These are phyloP conservation scores for Dictyostelium discoideum DNA, from an alignment of 78 protist genomes.

Conservation along the genomic window dicty_2.7 NC_007091.3:450001-450500, in stretches of 20 bases:
- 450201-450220: background rate
- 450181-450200: background rate
- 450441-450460: constrained; percentile 90
- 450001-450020: background rate
- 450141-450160: background rate
- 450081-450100: background rate
- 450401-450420: background rate
- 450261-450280: too few species aligned
- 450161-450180: background rate
- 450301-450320: too few species aligned
- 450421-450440: background rate
- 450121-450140: background rate
- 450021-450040: background rate
- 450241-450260: too few species aligned
- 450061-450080: background rate
- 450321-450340: background rate
- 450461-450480: constrained; percentile 94
- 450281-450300: too few species aligned
- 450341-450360: background rate
- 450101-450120: background rate
- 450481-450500: constrained; percentile 82
- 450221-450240: background rate
- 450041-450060: background rate
- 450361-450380: constrained; percentile 36
- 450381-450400: constrained; percentile 35